Evolutionary conservation across 2,329 filamentous ascomycete genomes (phyloP).

Genomic region (Ophiocordyceps camponoti-floridani): DNA sequence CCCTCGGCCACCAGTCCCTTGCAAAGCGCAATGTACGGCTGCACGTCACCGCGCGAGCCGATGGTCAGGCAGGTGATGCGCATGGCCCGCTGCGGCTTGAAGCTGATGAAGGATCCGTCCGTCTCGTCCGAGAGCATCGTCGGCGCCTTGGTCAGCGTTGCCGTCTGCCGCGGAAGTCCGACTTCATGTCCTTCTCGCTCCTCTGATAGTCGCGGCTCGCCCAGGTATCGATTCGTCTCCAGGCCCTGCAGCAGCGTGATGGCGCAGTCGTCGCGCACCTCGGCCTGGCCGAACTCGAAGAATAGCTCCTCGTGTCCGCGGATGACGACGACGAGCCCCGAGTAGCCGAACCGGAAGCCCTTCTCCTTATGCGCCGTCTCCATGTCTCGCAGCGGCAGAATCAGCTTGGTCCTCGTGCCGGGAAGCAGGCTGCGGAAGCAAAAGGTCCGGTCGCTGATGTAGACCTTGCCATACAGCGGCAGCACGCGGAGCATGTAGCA

Average conservation of each 20-base stretch:
- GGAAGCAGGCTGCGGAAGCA: slow-evolving; percentile 87
- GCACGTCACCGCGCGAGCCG: slow-evolving; percentile 86
- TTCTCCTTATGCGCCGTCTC: slow-evolving; percentile 92
- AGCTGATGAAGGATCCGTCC: slow-evolving; percentile 72
- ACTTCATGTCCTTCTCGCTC: slow-evolving; percentile 49
- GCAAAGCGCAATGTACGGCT: slow-evolving; percentile 92
- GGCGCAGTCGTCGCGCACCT: slow-evolving; percentile 74
- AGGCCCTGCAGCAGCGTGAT: slow-evolving; percentile 63
- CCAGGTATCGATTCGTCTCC: slow-evolving; percentile 52
- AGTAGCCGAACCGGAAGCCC: slow-evolving; percentile 81
- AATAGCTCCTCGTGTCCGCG: slow-evolving; percentile 90
- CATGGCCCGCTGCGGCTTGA: slow-evolving; percentile 67
- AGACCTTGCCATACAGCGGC: slow-evolving; percentile 90
- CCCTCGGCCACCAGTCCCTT: slow-evolving; percentile 80
- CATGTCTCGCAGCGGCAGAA: slow-evolving; percentile 77
- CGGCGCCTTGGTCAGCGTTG: slow-evolving; percentile 37
- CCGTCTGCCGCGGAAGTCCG: slow-evolving; percentile 25
- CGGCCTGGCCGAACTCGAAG: slow-evolving; percentile 71
- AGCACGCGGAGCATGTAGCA: slow-evolving; percentile 80
- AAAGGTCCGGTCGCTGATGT: slow-evolving; percentile 72
- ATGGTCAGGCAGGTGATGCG: slow-evolving; percentile 89
- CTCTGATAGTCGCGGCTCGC: slow-evolving; percentile 51
- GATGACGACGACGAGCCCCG: slow-evolving; percentile 82
- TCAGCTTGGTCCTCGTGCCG: slow-evolving; percentile 80
- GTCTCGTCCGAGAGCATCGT: slow-evolving; percentile 82